phyloP scores from a whole-genome alignment of 176 grass and related monocot genomes.

The Carex scoparia region DNA sequence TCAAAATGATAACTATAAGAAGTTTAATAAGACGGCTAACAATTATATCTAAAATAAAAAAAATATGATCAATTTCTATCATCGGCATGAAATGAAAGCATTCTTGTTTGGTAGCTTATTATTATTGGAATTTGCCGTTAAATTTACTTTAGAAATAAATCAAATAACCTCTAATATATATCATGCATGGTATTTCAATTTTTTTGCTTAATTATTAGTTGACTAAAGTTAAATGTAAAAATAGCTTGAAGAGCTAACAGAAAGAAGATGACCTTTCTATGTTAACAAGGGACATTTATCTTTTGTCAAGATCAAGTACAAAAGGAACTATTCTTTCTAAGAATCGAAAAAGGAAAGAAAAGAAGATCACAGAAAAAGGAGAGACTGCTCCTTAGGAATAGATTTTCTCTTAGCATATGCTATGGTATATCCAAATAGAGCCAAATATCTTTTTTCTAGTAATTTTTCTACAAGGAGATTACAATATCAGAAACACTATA shows the following conservation, averaged over 20 bases:
- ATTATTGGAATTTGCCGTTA: not conserved
- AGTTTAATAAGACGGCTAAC: not conserved
- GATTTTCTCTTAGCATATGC: constrained; percentile 41
- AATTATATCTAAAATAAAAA: not conserved
- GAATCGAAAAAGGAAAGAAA: constrained; percentile 7
- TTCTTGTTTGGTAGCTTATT: not conserved
- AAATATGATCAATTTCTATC: not conserved
- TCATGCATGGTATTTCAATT: not conserved
- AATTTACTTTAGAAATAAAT: not conserved
- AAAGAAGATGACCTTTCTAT: not conserved
- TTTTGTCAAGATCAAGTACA: not conserved
- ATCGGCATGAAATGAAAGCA: not conserved
- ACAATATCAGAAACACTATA: not conserved
- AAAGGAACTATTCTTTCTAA: not conserved
- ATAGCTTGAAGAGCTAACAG: not conserved
- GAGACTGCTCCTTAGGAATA: constrained; percentile 44
- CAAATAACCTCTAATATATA: not conserved
- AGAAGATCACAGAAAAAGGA: constrained; percentile 14
- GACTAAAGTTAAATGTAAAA: not conserved
- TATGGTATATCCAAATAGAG: constrained; percentile 27
- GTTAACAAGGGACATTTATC: not conserved
- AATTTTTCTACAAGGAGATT: not conserved
- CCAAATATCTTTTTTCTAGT: not conserved
- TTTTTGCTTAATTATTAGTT: not conserved
- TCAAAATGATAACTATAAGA: not conserved